Evolutionary conservation across 805 yeast genomes (phyloP).

Genomic region (Saccharomycopsis sp.): DNA sequence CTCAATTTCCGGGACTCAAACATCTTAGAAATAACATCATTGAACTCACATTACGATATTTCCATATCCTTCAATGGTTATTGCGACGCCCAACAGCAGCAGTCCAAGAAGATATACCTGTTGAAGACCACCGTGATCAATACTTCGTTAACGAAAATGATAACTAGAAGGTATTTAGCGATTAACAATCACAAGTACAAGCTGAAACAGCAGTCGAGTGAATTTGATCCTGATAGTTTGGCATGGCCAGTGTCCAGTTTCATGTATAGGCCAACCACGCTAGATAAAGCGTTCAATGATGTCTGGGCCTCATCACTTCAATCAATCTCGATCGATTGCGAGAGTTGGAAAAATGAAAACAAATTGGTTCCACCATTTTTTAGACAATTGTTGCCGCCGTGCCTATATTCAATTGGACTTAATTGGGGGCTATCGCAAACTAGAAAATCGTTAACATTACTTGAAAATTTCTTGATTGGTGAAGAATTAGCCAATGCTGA

Average conservation of each 20-base stretch:
- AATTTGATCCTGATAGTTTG: too few relatives aligned
- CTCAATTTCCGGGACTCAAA: not conserved
- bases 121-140: not conserved
- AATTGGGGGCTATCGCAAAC: conserved; percentile 1
- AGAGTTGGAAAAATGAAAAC: not conserved
- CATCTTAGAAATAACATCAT: conserved; percentile 2
- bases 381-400: conserved; percentile 8
- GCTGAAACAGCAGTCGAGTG: not conserved
- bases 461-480: not conserved
- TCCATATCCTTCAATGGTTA: not conserved
- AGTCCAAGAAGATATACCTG: not conserved
- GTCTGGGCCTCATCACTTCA: not conserved
- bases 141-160: not conserved
- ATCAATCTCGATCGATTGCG: conserved; percentile 5
- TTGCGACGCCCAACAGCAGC: conserved; percentile 1
- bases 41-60: conserved; percentile 9
- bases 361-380: conserved; percentile 8
- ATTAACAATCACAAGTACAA: not conserved
- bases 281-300: not conserved
- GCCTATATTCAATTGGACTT: conserved; percentile 4
- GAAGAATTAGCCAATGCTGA: not conserved
- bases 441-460: not conserved
- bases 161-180: not conserved
- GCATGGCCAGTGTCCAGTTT: not conserved
- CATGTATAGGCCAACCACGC: not conserved